Percentiles rank a stretch among this genome's conserved stretches.
phyloP scores from a whole-genome alignment of 805 yeast species.

The Candida boidinii region DNA sequence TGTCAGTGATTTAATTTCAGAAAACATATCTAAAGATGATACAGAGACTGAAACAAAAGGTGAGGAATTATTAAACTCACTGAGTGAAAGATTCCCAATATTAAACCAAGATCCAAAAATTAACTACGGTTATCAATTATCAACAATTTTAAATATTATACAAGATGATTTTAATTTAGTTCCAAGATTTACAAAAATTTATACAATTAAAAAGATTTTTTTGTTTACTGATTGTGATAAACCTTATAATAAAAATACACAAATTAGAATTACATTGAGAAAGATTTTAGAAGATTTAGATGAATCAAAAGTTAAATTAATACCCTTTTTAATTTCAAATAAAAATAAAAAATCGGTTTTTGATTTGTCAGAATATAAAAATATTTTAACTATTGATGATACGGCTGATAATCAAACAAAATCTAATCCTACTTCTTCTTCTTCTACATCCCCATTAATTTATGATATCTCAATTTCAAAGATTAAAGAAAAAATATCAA shows the following conservation, averaged over 20 bases:
- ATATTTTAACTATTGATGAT: constrained; percentile 30
- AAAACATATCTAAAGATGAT: constrained; percentile 16
- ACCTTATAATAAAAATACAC: constrained; percentile 42
- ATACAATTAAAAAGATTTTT: constrained; percentile 51
- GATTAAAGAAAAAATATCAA: constrained; percentile 39
- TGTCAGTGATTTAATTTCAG: constrained; percentile 42
- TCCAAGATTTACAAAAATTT: constrained; percentile 31
- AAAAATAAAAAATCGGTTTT: constrained; percentile 23
- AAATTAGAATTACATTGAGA: constrained; percentile 39
- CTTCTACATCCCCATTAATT: constrained; percentile 23
- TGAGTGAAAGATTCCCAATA: constrained; percentile 21
- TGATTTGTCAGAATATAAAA: constrained; percentile 42
- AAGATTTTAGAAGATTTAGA: constrained; percentile 53
- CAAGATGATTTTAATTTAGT: constrained; percentile 45
- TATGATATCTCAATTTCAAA: constrained; percentile 32
- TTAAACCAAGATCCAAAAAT: constrained; percentile 11
- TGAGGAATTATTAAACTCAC: constrained; percentile 4
- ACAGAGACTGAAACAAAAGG: constrained; percentile 6
- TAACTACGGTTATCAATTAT: constrained; percentile 26
- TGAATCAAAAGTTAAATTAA: constrained; percentile 41
- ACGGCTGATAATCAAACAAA: constrained; percentile 4
- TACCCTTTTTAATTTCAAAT: constrained; percentile 53
- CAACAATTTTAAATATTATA: constrained; percentile 37
- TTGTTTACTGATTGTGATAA: constrained; percentile 69
- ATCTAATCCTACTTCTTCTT: constrained; percentile 3